Base-by-base conservation (phyloP, 257 asterid genomes). In the Penstemon davidsonii region DNA sequence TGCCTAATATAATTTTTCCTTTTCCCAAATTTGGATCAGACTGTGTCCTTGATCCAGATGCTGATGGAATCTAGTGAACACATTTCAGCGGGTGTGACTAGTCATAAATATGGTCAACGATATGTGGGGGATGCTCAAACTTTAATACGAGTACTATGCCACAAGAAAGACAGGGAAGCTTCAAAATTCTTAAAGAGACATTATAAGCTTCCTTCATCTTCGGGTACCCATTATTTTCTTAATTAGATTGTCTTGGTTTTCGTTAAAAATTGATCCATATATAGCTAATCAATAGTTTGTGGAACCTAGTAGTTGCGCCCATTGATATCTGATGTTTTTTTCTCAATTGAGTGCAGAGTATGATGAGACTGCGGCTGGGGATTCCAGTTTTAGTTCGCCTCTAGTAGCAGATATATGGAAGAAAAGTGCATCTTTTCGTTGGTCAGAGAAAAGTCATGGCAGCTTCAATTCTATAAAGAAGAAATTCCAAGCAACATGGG, bases 81-180 rank as follows among this genome's bases (percentile, higher is more conserved):
- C 67, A 90, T 79, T 58, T 84, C 97, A 55, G 81, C 59, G 4
- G 87, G 84, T 65, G 61, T 76, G 64, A 86, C 73, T 60, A 72
- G 60, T 52, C 72, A 67, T 58, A 84, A 81, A 69, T 63, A 75
- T 53, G 87, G 86, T 45, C 74, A 73, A 19, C 76, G 88, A 46
- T 82, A 79, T 73, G 63, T 76, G 63, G 94, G 91, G 64, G 96
- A 93, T 70, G 89, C 97, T 50, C 95, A 90, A 72, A 88, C 96
- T 55, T 82, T 93, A 69, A 75, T 93, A 71, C 89, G 99, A 51
- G 86, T 93, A 33, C 68, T 93, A 74, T 93, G 99, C 79, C 99
- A 93, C 86, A 88, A 90, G 84, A 87, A 88, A 79, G 99, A 93
- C 70, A 83, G 75, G 70, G 89, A 83, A 72, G 97, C 99, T 63